Evolutionary conservation across 108 stramenopile species (phyloP).

Genomic region (Cyclotella atomus): DNA sequence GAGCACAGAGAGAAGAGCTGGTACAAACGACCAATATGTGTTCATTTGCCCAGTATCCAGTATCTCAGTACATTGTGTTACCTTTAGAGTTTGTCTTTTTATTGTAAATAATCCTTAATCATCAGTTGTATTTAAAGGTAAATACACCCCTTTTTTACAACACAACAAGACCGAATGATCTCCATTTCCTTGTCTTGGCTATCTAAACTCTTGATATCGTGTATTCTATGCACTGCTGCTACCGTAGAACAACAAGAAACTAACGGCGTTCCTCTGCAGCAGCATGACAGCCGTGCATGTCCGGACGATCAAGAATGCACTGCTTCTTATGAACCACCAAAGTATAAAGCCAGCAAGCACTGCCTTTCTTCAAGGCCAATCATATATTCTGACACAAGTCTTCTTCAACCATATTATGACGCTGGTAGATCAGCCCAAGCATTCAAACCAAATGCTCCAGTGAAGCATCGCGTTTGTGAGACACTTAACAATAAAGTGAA

Average conservation of each 20-base stretch:
- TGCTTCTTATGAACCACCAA: neutral
- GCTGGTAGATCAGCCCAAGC: conserved; percentile 54
- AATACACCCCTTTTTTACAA: too few relatives aligned
- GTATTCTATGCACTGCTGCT: neutral
- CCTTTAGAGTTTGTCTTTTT: too few relatives aligned
- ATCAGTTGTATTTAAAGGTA: too few relatives aligned
- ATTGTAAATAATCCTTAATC: too few relatives aligned
- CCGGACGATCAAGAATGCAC: neutral
- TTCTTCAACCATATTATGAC: conserved; percentile 10
- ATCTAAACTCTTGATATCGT: too few relatives aligned
- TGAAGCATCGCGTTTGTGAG: conserved; percentile 36
- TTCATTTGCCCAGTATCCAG: too few relatives aligned
- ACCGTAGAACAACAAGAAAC: neutral
- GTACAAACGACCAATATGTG: too few relatives aligned
- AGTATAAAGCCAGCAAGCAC: neutral
- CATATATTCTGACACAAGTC: neutral
- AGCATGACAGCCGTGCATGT: neutral
- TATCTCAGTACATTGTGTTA: too few relatives aligned
- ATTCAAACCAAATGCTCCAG: conserved; percentile 62
- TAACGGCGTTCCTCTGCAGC: neutral
- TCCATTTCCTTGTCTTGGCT: too few relatives aligned
- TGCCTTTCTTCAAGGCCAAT: neutral
- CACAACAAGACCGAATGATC: too few relatives aligned
- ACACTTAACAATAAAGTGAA: neutral
- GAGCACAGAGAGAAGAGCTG: too few relatives aligned